These are phyloP conservation scores for Pythium apleroticum DNA, from an alignment of 352 stramenopile species.

Conservation along the genomic window DNA sequence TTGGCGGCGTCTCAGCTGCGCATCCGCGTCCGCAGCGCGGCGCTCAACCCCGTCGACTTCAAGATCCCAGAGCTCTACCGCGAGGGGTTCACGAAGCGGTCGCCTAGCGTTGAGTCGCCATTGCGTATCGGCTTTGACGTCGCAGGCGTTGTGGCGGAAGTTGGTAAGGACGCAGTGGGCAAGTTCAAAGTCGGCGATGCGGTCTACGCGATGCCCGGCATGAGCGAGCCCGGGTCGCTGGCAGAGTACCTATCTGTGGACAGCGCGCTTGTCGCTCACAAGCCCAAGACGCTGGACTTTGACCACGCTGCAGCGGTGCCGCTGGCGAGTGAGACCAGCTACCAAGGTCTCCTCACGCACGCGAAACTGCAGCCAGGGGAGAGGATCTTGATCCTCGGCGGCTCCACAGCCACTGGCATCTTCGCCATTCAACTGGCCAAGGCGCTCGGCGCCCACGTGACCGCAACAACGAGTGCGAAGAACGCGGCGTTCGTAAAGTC, in stretches of 20 bases:
- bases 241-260: slow-evolving; percentile 42
- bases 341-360: slow-evolving; percentile 31
- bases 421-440: slow-evolving; percentile 44
- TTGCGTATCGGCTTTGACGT: slow-evolving; percentile 39
- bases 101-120: slow-evolving; percentile 26
- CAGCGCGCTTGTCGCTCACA: slow-evolving; percentile 30
- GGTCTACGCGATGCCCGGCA: slow-evolving; percentile 22
- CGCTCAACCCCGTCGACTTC: slow-evolving; percentile 35
- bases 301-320: slow-evolving; percentile 37
- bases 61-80: slow-evolving; percentile 15
- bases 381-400: slow-evolving; percentile 14
- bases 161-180: slow-evolving; percentile 28
- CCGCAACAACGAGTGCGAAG: slow-evolving; percentile 33
- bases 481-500: slow-evolving; percentile 38
- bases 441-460: slow-evolving; percentile 16
- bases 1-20: slow-evolving; percentile 29
- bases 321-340: slow-evolving; percentile 29
- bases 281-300: slow-evolving; percentile 43
- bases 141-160: slow-evolving; percentile 31
- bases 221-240: slow-evolving; percentile 19
- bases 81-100: neutral
- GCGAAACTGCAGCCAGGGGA: slow-evolving; percentile 19
- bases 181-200: slow-evolving; percentile 17
- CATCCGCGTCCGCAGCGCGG: slow-evolving; percentile 34
- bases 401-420: slow-evolving; percentile 22